Conservation (phyloP, 2,329 filamentous ascomycete genomes). For the Ceratocystis alfenasii region DNA sequence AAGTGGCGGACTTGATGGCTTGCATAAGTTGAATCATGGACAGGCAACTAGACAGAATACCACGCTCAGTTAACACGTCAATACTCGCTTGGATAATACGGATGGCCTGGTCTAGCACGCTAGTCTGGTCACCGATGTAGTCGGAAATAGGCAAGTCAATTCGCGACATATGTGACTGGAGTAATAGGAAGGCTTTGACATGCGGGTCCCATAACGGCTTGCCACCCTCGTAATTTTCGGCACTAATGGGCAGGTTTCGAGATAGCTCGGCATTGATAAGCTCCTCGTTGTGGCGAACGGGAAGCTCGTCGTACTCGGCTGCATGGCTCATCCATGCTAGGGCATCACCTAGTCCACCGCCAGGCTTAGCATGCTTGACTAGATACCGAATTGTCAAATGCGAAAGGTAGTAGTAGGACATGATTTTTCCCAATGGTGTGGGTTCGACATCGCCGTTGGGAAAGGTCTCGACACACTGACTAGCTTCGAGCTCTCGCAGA, state of each 20-base stretch:
- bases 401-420: constrained; percentile 98
- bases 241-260: constrained; percentile 58
- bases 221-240: constrained; percentile 42
- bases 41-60: constrained; percentile 61
- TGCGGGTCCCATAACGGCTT: constrained; percentile 98
- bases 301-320: constrained; percentile 92
- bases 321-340: constrained; percentile 88
- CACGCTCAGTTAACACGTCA: constrained; percentile 85
- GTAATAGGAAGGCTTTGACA: constrained; percentile 84
- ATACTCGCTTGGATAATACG: constrained; percentile 94
- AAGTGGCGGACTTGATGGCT: constrained; percentile 82
- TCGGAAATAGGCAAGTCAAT: constrained; percentile 89
- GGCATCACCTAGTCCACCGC: constrained; percentile 68
- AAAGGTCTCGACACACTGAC: constrained; percentile 70
- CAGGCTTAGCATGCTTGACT: constrained; percentile 59
- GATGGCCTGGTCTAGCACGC: constrained; percentile 86
- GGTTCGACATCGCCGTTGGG: constrained; percentile 82
- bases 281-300: constrained; percentile 96
- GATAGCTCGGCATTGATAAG: constrained; percentile 88
- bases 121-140: constrained; percentile 87
- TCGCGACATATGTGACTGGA: constrained; percentile 90
- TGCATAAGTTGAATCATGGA: constrained; percentile 80
- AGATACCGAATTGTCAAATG: constrained; percentile 89
- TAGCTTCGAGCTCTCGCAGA: constrained; percentile 67
- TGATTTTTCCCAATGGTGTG: constrained; percentile 90